Conservation (phyloP, 371 early-diverging fungal genomes). For the Syncephalastrum racemosum region DNA sequence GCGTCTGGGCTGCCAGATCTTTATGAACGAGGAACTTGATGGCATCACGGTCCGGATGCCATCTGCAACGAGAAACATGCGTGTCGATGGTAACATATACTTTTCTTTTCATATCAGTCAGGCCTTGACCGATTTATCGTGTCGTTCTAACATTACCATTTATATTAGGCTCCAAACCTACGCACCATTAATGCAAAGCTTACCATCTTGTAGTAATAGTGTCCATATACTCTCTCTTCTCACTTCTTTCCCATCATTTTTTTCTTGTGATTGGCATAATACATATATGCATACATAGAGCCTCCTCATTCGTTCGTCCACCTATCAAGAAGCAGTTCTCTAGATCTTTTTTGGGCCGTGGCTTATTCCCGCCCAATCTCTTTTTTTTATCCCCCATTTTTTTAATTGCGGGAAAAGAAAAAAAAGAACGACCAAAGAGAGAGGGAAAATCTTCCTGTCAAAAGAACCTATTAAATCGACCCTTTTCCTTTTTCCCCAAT, state of each 20-base stretch:
- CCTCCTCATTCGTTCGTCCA: background rate
- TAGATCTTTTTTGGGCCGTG: no score
- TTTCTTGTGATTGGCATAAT: background rate
- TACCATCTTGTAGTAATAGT: no score
- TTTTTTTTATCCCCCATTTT: no score
- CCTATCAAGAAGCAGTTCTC: no score
- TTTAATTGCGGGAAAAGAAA: no score
- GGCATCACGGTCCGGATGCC: conserved; percentile 92
- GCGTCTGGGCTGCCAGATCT: conserved; percentile 97
- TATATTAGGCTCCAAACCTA: conserved; percentile 45
- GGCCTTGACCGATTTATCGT: background rate
- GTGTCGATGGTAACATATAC: conserved; percentile 92
- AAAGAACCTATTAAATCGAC: no score
- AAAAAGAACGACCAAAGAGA: no score
- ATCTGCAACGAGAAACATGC: conserved; percentile 95
- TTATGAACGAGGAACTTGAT: conserved; percentile 82
- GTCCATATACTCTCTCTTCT: background rate
- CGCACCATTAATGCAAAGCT: conserved; percentile 36
- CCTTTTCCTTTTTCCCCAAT: no score
- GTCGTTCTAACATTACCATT: background rate
- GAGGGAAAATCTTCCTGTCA: no score
- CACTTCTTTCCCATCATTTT: background rate
- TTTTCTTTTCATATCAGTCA: background rate
- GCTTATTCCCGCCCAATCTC: no score
- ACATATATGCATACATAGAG: background rate